phyloP scores from a whole-genome alignment of 2,329 filamentous ascomycete genomes.

The Nothophaeocryptopus gaeumannii region DNA sequence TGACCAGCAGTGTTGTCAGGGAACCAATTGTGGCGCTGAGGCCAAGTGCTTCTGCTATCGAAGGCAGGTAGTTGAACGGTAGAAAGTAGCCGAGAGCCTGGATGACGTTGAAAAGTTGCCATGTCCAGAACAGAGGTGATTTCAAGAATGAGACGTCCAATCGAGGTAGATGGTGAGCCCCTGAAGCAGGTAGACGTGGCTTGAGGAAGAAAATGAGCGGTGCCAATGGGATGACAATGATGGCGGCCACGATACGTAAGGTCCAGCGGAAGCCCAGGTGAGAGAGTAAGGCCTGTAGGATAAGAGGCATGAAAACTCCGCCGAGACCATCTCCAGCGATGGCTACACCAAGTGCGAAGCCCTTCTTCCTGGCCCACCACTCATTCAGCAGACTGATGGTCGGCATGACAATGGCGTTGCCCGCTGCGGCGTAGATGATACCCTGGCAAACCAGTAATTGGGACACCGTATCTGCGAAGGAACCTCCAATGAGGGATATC shows the following conservation, averaged over 20 bases:
- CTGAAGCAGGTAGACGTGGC: constrained; percentile 26
- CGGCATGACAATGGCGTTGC: constrained; percentile 21
- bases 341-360: constrained; percentile 53
- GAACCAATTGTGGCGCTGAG: constrained; percentile 36
- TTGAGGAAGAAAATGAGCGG: constrained; percentile 25
- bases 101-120: constrained; percentile 43
- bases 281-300: constrained; percentile 44
- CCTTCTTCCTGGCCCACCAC: constrained; percentile 36
- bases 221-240: constrained; percentile 13
- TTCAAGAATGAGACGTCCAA: constrained; percentile 39
- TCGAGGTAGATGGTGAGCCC: constrained; percentile 28
- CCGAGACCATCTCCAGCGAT: constrained; percentile 43
- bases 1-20: constrained; percentile 41
- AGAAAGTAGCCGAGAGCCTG: constrained; percentile 46
- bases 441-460: constrained; percentile 42
- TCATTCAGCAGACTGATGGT: constrained; percentile 20
- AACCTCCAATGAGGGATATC: constrained; percentile 36
- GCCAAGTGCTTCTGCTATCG: constrained; percentile 40
- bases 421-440: constrained; percentile 36
- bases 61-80: constrained; percentile 43
- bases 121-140: constrained; percentile 39
- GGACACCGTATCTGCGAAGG: constrained; percentile 37
- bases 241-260: constrained; percentile 16
- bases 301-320: constrained; percentile 46
- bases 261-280: constrained; percentile 39